Base-by-base conservation (phyloP, 768 basidiomycete genomes). In the Suillus luteus region DNA sequence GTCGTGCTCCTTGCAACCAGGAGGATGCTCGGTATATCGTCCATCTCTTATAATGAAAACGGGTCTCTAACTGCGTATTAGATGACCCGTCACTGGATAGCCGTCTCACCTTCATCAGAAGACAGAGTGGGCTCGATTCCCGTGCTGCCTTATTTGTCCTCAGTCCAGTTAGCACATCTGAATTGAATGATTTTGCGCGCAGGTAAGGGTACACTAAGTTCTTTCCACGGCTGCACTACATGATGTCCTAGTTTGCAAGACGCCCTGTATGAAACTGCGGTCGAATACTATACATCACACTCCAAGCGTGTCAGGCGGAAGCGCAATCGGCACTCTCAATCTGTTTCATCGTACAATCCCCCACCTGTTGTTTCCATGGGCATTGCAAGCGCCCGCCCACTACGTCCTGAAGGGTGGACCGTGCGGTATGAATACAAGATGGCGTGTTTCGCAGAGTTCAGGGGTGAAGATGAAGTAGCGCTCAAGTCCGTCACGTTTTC, bases 401-500 rank as follows among this genome's bases (percentile, higher is more conserved):
- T 97, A 5, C 81, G 91, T 35, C 85, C 90, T 1, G 89, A 93
- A 75, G 96, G 96, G 0, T 99, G 96, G 96, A 93, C 92, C 0
- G 95, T 96, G 22, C 82, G 97, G 37, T 98, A 98, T 71, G 96
- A 98, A 73, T 99, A 95, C 81, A 99, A 99, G 78, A 92, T 96
- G 85, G 97, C 91, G 0, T 90, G 91, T 69, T 99, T 98, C 75
- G 95, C 96, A 0, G 96, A 99, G 76, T 95, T 98, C 71, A 80
- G 96, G 63, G 88, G 92, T 14, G 96, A 99, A 74, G 86, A 92
- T 64, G 95, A 98, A 70, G 89, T 95, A 10, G 94, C 96, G 1
- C 80, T 96, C 64, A 95, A 95, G 95, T 96, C 67, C 67, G 88
- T 80, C 24, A 65, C 27, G 66, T 61, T 54, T 55, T 66, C 37